Percentiles rank a stretch among this genome's conserved stretches.
These are phyloP conservation scores for bread wheat (Triticum aestivum) DNA, from an alignment of 176 grass and related monocot genomes.

Conservation along the genomic window DNA sequence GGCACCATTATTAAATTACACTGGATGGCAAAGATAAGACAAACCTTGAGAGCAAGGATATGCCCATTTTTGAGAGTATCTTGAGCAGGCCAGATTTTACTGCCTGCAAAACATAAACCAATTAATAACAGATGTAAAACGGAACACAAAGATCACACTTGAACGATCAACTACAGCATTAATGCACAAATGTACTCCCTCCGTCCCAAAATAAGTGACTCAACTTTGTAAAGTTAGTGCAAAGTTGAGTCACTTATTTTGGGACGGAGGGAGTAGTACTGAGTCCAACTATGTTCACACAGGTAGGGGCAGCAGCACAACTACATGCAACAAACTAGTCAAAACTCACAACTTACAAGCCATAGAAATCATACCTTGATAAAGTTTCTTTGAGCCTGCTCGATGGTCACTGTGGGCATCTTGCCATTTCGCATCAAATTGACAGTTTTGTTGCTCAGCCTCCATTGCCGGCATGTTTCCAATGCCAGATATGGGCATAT, in stretches of 20 bases:
- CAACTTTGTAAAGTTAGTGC: too few species aligned
- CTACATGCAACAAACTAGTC: constrained; percentile 23
- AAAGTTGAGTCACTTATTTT: too few species aligned
- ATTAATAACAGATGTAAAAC: constrained; percentile 27
- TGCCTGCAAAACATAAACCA: constrained; percentile 67
- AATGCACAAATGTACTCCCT: neutral
- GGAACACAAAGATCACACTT: constrained; percentile 19
- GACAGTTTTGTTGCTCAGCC: constrained; percentile 95
- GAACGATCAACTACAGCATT: neutral
- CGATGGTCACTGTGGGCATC: constrained; percentile 97
- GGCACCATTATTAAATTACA: neutral
- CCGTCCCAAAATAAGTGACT: too few species aligned
- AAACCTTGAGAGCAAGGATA: constrained; percentile 99
- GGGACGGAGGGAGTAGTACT: neutral
- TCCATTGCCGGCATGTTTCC: constrained; percentile 98
- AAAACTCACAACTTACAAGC: constrained; percentile 21
- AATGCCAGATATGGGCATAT: constrained; percentile 95
- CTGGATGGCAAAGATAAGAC: constrained; percentile 40
- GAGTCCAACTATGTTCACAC: neutral
- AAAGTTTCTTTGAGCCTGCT: constrained; percentile 99
- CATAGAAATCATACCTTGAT: constrained; percentile 65
- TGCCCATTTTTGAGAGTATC: constrained; percentile 99
- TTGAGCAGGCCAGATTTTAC: constrained; percentile 95
- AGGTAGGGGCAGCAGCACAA: neutral
- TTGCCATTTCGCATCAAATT: constrained; percentile 99